These are phyloP conservation scores for Umbelopsis vinacea DNA, from an alignment of 192 early-diverging fungal species.

Conservation along the genomic window DNA sequence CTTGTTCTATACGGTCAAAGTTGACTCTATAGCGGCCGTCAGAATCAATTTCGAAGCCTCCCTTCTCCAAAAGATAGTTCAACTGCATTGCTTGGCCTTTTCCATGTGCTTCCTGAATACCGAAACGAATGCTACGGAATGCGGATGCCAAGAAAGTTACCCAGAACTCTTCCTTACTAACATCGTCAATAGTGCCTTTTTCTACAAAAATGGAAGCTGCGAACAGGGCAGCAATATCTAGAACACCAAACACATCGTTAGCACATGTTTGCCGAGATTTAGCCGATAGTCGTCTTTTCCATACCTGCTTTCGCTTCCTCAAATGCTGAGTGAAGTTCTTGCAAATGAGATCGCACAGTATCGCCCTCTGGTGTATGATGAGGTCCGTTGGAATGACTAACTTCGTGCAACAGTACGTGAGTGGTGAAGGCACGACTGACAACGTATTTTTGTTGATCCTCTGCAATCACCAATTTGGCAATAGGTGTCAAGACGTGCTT, in stretches of 20 bases:
- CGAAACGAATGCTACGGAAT: conserved; percentile 74
- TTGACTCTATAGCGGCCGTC: conserved; percentile 59
- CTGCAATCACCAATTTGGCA: conserved; percentile 54
- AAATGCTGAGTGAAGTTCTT: conserved; percentile 73
- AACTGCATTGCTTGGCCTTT: conserved; percentile 75
- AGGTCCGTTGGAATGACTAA: conserved; percentile 72
- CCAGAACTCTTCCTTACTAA: conserved; percentile 66
- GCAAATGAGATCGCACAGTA: conserved; percentile 68
- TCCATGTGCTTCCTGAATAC: conserved; percentile 71
- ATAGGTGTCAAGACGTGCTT: conserved; percentile 65
- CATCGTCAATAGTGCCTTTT: conserved; percentile 58
- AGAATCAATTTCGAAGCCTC: conserved; percentile 59
- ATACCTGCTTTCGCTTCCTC: conserved; percentile 78
- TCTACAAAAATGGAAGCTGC: conserved; percentile 65
- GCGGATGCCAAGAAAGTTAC: conserved; percentile 75
- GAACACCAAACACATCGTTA: not conserved
- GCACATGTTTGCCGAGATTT: not conserved
- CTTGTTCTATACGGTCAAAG: conserved; percentile 57
- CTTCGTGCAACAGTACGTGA: conserved; percentile 75
- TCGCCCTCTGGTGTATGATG: conserved; percentile 57
- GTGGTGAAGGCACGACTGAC: conserved; percentile 72
- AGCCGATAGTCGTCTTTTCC: not conserved
- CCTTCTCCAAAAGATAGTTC: conserved; percentile 68
- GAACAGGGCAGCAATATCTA: conserved; percentile 70
- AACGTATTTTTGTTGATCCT: conserved; percentile 59